Percentiles rank a stretch among this genome's conserved stretches.
These are phyloP conservation scores for Yamadazyma pseudoaaseri DNA, from an alignment of 1,139 yeast genomes.

Conservation along the genomic window DNA sequence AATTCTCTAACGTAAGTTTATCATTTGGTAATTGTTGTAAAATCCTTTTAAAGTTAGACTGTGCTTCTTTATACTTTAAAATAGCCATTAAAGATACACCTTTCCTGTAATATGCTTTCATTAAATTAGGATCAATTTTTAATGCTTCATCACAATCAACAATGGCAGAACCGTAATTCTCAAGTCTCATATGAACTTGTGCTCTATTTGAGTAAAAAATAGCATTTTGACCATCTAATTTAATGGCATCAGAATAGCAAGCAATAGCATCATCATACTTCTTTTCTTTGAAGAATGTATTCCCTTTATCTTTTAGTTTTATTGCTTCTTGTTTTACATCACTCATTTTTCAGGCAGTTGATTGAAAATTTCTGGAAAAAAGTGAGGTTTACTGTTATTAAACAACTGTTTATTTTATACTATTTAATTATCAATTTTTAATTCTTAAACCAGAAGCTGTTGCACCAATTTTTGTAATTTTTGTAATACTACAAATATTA, in stretches of 20 bases:
- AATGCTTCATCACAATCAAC: conserved; percentile 75
- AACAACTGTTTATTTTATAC: too few species aligned
- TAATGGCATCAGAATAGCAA: conserved; percentile 76
- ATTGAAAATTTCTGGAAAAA: neutral
- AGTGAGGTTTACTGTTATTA: too few species aligned
- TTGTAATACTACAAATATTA: conserved; percentile 70
- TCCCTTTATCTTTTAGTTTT: conserved; percentile 68
- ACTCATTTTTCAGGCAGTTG: neutral
- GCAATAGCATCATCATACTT: conserved; percentile 67
- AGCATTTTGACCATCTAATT: conserved; percentile 61
- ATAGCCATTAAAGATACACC: conserved; percentile 83
- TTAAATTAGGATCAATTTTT: conserved; percentile 60
- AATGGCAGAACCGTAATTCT: conserved; percentile 83
- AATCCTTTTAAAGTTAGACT: conserved; percentile 64
- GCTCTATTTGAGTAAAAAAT: conserved; percentile 86
- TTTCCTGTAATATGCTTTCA: conserved; percentile 79
- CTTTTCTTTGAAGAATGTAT: conserved; percentile 62
- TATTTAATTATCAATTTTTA: conserved; percentile 27
- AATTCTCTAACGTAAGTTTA: conserved; percentile 60
- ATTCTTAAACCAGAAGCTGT: conserved; percentile 91
- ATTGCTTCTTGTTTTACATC: conserved; percentile 30
- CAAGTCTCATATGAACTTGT: conserved; percentile 81
- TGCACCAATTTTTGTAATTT: conserved; percentile 82
- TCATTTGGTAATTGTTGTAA: conserved; percentile 69
- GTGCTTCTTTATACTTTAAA: conserved; percentile 72